phyloP scores from a whole-genome alignment of 129 eudicot genomes.

The Silybum marianum region DNA sequence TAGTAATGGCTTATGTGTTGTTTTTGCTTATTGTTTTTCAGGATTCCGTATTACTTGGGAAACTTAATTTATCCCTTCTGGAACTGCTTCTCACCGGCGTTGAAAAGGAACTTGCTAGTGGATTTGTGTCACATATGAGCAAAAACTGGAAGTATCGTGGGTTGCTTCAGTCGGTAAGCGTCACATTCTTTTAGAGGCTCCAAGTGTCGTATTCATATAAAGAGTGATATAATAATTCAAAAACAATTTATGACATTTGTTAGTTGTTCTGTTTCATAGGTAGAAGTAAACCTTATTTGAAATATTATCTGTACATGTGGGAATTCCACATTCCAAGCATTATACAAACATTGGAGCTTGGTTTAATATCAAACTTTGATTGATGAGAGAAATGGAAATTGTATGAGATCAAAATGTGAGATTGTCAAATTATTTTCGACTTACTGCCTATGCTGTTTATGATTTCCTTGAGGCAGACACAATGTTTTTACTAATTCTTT shows the following conservation, averaged over 20 bases:
- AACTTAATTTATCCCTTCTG: constrained; percentile 66
- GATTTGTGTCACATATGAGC: constrained; percentile 44
- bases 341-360: not conserved
- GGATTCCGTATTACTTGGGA: constrained; percentile 85
- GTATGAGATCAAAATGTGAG: not conserved
- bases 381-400: not conserved
- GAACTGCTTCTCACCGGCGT: constrained; percentile 68
- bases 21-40: constrained; percentile 32
- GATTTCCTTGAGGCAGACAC: not conserved
- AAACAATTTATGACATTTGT: not conserved
- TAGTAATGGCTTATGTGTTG: not conserved
- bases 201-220: not conserved
- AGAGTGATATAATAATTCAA: constrained; percentile 6
- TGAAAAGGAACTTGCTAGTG: constrained; percentile 62
- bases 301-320: not conserved
- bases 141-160: constrained; percentile 73
- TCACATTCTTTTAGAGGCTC: not conserved
- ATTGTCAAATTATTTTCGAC: not conserved
- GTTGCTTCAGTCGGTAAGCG: constrained; percentile 71
- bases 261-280: not conserved
- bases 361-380: not conserved
- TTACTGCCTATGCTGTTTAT: constrained; percentile 19
- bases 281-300: not conserved
- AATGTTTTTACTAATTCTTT: not conserved
- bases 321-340: not conserved